Evolutionary conservation across 2,329 filamentous ascomycete genomes (phyloP), one percentile per base, ranked within the genome.

Genomic region (Hypoxylon sp.): DNA sequence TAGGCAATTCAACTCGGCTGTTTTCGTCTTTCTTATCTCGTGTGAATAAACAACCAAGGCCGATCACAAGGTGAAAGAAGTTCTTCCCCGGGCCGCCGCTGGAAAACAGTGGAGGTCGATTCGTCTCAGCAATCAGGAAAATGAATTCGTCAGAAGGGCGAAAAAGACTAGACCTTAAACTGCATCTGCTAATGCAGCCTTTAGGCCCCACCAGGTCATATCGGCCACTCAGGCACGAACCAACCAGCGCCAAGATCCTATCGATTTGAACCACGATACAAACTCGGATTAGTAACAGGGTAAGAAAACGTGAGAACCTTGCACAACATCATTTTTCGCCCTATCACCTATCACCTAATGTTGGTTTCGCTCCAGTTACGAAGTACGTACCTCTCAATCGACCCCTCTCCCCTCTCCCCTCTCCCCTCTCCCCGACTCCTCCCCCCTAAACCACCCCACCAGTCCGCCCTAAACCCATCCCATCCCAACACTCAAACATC

Each of bases 171-270:
- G 44, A 60, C 65, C 57, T 48, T 54, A 65, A 67, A 57, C 17
- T 55, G 58, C 55, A 65, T 43, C 48, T 62, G 24, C 52, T 65
- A 59, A 67, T 65, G 65, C 58, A 65, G 46, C 17, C 50, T n/a
- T 19, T 6, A 30, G 19, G 37, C 46, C 34, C 62, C 62, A 65
- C 62, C 52, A 59, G 54, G 58, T 28, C 34, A 32, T 57, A 62
- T 67, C 55, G 37, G 57, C 65, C 59, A 68, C 43, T 62, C 66
- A 70, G 66, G 68, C 66, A 70, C 68, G 56, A 57, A 64, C 68
- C 68, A 70, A 67, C 68, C 64, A 67, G 37, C 66, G 68, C 68
- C 68, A 70, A 70, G 68, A 67, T 49, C 19, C 1, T 58, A 52
- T 41, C 37, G 57, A 68, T 70, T 68, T 62, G 64, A 68, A 67